Evolutionary conservation across 1,284 basidiomycete species (phyloP), one percentile per base, ranked within the genome.

Genomic region (Neotropicomus parvogracilis): DNA sequence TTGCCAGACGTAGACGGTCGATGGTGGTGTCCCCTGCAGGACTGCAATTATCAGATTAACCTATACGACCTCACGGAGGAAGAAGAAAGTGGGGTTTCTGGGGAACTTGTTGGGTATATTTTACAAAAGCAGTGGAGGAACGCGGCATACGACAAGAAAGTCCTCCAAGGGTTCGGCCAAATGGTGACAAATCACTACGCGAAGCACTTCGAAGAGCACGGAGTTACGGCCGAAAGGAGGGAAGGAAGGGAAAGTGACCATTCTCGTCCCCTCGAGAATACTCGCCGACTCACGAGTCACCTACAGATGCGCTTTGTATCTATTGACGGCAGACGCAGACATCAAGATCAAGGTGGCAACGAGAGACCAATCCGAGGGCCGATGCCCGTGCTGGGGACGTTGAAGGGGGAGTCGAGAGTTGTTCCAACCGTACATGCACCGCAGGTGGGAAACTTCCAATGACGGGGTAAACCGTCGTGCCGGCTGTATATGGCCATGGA

Each of bases 161-260:
- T 69, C 35, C 57, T 67, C 28, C 29, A 47, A 16, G 58, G 60
- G 3, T 62, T 74, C 20, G 38, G 31, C 12, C 11, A 20, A 5
- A 64, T 71, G 55, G 68, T 70, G 9, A 55, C 55, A 14, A 54
- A 59, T 4, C 75, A 75, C 55, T 72, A 71, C 51, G 16, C 50
- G 37, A 46, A 45, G 3, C 66, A 73, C 53, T 59, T 68, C 41
- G 36, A 34, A 47, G 45, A 60, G 29, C 41, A 34, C 6, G 63
- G 64, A 0, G 17, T 69, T 4, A 53, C 10, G 26, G 17, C 40
- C 2, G 52, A 56, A 27, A 43, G 3, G 24, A 54, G 24, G 27
- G 49, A 56, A 2, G 59, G 48, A 42, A 54, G 26, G 58, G 63
- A 32, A 48, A 53, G 64, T 48, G n/a, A 5, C 36, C 27, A 6